Evolutionary conservation across 148 eudicot species (phyloP), one percentile per base, ranked within the genome.

Genomic region (Hydrangea macrophylla): DNA sequence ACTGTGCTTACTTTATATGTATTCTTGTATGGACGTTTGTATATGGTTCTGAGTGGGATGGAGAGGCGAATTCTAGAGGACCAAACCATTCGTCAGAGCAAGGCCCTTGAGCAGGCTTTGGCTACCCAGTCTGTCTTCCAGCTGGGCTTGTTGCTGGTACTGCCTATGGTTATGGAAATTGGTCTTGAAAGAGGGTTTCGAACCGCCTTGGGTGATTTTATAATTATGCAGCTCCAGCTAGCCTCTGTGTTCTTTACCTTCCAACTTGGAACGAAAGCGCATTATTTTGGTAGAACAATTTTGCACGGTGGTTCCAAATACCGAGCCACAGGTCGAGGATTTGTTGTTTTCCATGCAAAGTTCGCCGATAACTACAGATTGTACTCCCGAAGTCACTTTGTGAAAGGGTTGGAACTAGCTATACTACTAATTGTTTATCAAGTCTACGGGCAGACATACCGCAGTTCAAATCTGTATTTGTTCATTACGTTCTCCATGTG

Each of bases 241-340:
- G 98, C 98, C 74, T 90, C 97, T 36, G 97, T 90, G 8, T 94
- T 94, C 80, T 94, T 90, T 25, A 94, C 98, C 57, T 94, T 94
- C 80, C 98, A 90, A 78, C 95, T 94, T 58, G 98, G 98, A 64
- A 94, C 98, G 53, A 94, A 94, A 80, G 97, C 97, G 36, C 98
- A 94, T 71, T 90, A 90, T 64, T 94, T 79, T 71, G 98, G 98
- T 40, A 73, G 97, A 75, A 90, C 97, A 32, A 76, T 94, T 64
- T 81, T 94, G 56, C 98, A 94, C 53, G 98, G 98, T 32, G 98
- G 98, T 74, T 94, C 98, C 8, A 94, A 90, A 67, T 94, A 94
- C 72, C 84, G 97, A 71, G 98, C 97, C 11, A 94, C 98, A 23
- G 98, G 98, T 55, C 98, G 98, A 59, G 98, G 98, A 6, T 94